Percentiles rank a stretch among this genome's conserved stretches.
phyloP scores from a whole-genome alignment of 2,329 filamentous ascomycete genomes.

The Penicillium griseofulvum region DNA sequence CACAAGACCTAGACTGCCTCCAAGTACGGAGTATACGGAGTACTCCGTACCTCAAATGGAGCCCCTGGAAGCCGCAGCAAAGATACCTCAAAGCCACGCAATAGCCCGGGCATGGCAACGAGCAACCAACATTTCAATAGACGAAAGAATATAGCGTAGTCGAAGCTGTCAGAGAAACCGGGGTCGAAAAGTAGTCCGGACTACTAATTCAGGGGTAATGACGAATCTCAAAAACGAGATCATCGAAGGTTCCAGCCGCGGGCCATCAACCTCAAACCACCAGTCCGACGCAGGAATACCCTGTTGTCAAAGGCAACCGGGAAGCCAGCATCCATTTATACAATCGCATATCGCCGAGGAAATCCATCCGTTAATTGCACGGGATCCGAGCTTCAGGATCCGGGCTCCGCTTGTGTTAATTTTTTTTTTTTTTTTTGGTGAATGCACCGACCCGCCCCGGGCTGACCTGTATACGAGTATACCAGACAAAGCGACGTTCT shows the following conservation, averaged over 20 bases:
- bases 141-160: neutral
- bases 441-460: neutral
- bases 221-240: slow-evolving; percentile 10
- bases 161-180: slow-evolving; percentile 5
- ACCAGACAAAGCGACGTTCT: neutral
- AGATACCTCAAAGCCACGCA: neutral
- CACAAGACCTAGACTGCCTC: neutral
- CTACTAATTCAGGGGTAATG: slow-evolving; percentile 11
- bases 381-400: slow-evolving; percentile 5
- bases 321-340: slow-evolving; percentile 6
- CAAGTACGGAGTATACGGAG: neutral
- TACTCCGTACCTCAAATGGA: neutral
- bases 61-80: slow-evolving; percentile 2
- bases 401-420: slow-evolving; percentile 1
- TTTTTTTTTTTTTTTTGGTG: neutral
- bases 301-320: slow-evolving; percentile 14
- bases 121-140: neutral
- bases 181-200: neutral
- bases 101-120: neutral
- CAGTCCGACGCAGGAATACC: slow-evolving; percentile 1
- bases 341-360: neutral
- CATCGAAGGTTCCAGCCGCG: neutral
- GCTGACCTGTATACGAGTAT: slow-evolving; percentile 1
- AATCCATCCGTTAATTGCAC: slow-evolving; percentile 1
- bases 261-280: neutral